These are phyloP conservation scores for Porodaedalea pini DNA, from an alignment of 1,284 basidiomycete genomes.

Conservation along the genomic window DNA sequence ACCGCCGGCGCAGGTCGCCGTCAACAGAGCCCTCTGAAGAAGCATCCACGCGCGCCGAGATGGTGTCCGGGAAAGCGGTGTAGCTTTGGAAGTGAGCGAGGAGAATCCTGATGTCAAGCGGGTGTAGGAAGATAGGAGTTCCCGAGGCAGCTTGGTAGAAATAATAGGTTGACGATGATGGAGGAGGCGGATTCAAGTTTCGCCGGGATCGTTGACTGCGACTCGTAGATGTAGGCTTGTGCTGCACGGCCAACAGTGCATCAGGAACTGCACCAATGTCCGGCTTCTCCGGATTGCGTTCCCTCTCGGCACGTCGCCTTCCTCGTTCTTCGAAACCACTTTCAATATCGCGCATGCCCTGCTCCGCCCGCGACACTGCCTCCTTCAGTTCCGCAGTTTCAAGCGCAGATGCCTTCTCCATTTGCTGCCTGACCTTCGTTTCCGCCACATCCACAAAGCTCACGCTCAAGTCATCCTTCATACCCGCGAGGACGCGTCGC, in stretches of 20 bases:
- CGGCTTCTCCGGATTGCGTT: constrained; percentile 14
- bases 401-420: constrained; percentile 71
- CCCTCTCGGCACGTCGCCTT: constrained; percentile 32
- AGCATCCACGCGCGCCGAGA: constrained; percentile 77
- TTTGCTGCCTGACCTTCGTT: constrained; percentile 71
- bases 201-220: constrained; percentile 55
- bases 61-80: constrained; percentile 77
- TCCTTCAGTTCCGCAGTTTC: constrained; percentile 59
- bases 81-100: constrained; percentile 84
- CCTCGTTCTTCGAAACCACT: constrained; percentile 37
- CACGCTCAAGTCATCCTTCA: constrained; percentile 74
- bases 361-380: constrained; percentile 56
- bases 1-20: constrained; percentile 89
- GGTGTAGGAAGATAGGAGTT: constrained; percentile 89
- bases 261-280: constrained; percentile 39
- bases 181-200: constrained; percentile 79
- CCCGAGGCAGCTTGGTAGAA: constrained; percentile 96
- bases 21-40: constrained; percentile 78
- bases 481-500: constrained; percentile 55
- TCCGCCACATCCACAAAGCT: constrained; percentile 81
- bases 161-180: constrained; percentile 80
- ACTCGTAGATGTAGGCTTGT: constrained; percentile 28
- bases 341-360: constrained; percentile 57
- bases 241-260: constrained; percentile 47
- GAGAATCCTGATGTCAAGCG: constrained; percentile 93